Evolutionary conservation across 345 rosid species (phyloP).

Genomic region (Eutrema heterophyllum): DNA sequence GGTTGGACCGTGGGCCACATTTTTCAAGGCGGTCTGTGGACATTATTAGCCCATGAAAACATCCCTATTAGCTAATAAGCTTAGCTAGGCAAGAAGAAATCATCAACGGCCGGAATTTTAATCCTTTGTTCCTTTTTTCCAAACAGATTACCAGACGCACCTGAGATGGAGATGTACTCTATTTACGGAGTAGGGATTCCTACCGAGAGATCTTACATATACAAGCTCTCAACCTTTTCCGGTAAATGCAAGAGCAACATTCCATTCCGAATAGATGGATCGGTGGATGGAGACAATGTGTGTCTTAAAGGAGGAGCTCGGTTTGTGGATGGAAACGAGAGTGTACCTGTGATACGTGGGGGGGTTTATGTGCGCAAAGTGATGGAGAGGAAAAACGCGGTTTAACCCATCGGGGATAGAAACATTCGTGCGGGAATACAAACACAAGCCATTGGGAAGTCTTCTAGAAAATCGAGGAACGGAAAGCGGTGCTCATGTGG

Average conservation of each 20-base stretch:
- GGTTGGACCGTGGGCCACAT: too few species aligned
- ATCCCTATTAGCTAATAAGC: too few species aligned
- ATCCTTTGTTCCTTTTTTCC: not conserved
- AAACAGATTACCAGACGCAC: slow-evolving; percentile 62
- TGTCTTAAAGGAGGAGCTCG: slow-evolving; percentile 52
- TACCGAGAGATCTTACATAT: slow-evolving; percentile 61
- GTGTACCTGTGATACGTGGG: slow-evolving; percentile 55
- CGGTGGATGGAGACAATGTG: slow-evolving; percentile 40
- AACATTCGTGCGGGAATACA: slow-evolving; percentile 48
- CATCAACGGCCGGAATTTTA: too few species aligned
- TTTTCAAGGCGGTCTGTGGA: too few species aligned
- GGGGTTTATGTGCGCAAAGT: slow-evolving; percentile 72
- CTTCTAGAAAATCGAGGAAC: slow-evolving; percentile 53
- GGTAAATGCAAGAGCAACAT: slow-evolving; percentile 51
- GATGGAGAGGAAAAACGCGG: slow-evolving; percentile 67
- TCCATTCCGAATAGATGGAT: slow-evolving; percentile 56
- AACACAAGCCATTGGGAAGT: slow-evolving; percentile 48
- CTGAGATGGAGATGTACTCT: slow-evolving; percentile 66
- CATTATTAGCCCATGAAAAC: too few species aligned
- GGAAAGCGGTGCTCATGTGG: slow-evolving; percentile 62
- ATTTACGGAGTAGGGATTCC: slow-evolving; percentile 70
- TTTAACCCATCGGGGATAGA: slow-evolving; percentile 60
- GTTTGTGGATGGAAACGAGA: slow-evolving; percentile 57
- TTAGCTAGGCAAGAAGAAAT: too few species aligned
- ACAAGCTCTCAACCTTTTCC: slow-evolving; percentile 34